A percentile compares a stretch with the other conserved stretches of the same genome.
Conservation (phyloP, 129 eudicot species). For the Centrapalus pauciflorus region DNA sequence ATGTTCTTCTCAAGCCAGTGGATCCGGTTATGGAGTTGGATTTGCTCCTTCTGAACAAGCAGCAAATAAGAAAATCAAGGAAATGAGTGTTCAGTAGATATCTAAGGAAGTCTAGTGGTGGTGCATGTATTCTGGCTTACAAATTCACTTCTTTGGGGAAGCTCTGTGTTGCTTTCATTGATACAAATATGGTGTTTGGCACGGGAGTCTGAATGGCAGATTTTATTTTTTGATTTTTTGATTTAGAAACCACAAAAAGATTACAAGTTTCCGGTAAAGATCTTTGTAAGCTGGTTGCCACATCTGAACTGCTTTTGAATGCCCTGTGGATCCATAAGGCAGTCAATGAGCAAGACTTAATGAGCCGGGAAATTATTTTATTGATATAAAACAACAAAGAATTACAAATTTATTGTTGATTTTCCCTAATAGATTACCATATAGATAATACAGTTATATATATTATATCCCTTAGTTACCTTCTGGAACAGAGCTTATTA, state of each 20-base stretch:
- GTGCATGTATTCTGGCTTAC: conserved; percentile 23
- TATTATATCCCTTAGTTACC: no score
- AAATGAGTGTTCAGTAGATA: not conserved
- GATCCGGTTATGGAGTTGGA: conserved; percentile 30
- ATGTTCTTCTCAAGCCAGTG: conserved; percentile 24
- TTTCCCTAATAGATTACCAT: no score
- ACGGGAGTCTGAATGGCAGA: conserved; percentile 23
- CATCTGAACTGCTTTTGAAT: conserved; percentile 42
- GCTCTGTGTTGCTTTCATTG: conserved; percentile 18
- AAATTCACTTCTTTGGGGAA: not conserved
- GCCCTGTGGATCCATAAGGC: conserved; percentile 34
- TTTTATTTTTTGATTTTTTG: conserved; percentile 24
- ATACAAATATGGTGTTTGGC: not conserved
- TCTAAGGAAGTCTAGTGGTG: not conserved
- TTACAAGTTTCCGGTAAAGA: conserved; percentile 49
- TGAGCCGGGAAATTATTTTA: no score
- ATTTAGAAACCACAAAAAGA: conserved; percentile 44
- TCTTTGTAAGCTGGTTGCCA: conserved; percentile 38
- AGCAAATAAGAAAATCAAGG: not conserved
- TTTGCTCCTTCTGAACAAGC: conserved; percentile 18
- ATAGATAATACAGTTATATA: no score
- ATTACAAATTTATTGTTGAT: no score
- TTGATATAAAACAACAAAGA: no score
- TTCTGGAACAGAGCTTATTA: no score
- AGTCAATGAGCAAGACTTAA: conserved; percentile 4